A percentile compares a stretch with the other conserved stretches of the same genome.
These are phyloP conservation scores for Gossypium turneri DNA, from an alignment of 345 rosid species.

Conservation along the genomic window DNA sequence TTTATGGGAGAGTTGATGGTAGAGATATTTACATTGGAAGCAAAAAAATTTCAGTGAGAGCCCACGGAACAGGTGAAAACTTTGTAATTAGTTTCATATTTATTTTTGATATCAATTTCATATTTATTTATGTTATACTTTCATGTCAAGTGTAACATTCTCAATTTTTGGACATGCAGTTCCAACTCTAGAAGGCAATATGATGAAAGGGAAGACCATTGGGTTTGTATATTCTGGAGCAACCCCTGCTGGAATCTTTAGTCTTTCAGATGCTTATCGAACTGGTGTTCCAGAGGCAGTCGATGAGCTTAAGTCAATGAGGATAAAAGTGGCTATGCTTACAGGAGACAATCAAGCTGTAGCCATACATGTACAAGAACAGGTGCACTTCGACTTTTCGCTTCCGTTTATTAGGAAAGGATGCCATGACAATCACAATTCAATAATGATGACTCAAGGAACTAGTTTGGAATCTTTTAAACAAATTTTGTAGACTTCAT, in stretches of 20 bases:
- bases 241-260: slow-evolving; percentile 46
- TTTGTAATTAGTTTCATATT: background rate
- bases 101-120: too few relatives aligned
- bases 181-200: slow-evolving; percentile 30
- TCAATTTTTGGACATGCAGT: slow-evolving; percentile 25
- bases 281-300: slow-evolving; percentile 67
- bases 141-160: too few relatives aligned
- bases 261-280: slow-evolving; percentile 73
- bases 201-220: slow-evolving; percentile 45
- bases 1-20: slow-evolving; percentile 71
- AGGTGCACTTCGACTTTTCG: slow-evolving; percentile 36
- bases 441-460: background rate
- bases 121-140: too few relatives aligned
- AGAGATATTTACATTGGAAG: slow-evolving; percentile 63
- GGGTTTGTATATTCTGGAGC: slow-evolving; percentile 60
- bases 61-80: slow-evolving; percentile 54
- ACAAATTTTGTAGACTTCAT: background rate
- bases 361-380: slow-evolving; percentile 69
- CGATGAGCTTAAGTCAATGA: slow-evolving; percentile 47
- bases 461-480: background rate
- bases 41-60: slow-evolving; percentile 58
- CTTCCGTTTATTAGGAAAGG: too few relatives aligned
- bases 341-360: slow-evolving; percentile 77
- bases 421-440: background rate
- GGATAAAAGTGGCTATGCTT: slow-evolving; percentile 64